These are phyloP conservation scores for Parascedosporium putredinis DNA, from an alignment of 2,329 filamentous ascomycete species.

Conservation along the genomic window DNA sequence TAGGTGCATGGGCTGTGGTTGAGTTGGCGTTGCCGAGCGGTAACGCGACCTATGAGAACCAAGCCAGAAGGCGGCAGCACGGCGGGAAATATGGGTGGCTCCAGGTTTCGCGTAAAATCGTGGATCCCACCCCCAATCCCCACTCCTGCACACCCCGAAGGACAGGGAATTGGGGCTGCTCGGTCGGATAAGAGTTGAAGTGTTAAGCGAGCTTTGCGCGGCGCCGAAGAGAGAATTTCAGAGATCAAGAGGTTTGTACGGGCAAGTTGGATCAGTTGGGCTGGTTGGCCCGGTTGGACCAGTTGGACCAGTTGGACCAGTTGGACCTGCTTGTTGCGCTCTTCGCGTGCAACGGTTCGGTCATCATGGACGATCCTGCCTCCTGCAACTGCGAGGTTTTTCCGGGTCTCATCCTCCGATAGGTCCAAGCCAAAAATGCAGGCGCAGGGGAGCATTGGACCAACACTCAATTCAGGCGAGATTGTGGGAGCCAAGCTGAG, in stretches of 20 bases:
- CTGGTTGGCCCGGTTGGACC: too few species aligned
- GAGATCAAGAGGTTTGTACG: not conserved
- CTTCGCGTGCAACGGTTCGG: not conserved
- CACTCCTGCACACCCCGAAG: not conserved
- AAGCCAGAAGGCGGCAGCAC: not conserved
- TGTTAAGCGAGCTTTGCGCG: slow-evolving; percentile 1
- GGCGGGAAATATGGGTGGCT: not conserved
- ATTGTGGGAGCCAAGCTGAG: too few species aligned
- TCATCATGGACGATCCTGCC: not conserved
- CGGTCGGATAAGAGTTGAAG: not conserved
- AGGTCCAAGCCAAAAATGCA: not conserved
- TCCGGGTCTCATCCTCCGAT: not conserved
- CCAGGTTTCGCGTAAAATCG: not conserved
- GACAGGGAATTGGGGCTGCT: not conserved
- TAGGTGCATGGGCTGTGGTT: not conserved
- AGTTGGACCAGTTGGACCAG: too few species aligned
- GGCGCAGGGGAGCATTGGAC: not conserved
- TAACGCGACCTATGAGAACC: slow-evolving; percentile 5
- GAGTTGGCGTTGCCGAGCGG: slow-evolving; percentile 3
- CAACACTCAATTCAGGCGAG: too few species aligned
- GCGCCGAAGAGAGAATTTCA: not conserved
- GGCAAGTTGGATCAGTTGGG: too few species aligned
- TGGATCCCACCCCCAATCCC: not conserved
- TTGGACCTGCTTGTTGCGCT: too few species aligned
- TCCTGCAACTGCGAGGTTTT: not conserved